A percentile compares a stretch with the other conserved stretches of the same genome.
Conservation (phyloP, 768 basidiomycete genomes). For the Coprinopsis marcescibilis region DNA sequence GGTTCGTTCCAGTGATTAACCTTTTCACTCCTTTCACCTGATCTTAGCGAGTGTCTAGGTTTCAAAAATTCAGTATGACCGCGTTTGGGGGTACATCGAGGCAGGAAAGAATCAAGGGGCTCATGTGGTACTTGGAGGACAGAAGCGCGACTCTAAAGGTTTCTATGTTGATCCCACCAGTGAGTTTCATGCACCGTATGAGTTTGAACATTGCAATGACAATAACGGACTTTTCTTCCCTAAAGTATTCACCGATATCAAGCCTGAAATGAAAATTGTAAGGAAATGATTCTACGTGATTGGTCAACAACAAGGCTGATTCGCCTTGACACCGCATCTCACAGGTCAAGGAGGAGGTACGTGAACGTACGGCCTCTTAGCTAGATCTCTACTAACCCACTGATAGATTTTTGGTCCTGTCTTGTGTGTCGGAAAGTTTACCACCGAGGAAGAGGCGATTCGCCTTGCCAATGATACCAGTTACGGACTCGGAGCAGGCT, state of each 20-base stretch:
- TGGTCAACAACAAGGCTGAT: slow-evolving; percentile 4
- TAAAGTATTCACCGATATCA: slow-evolving; percentile 78
- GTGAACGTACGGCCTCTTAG: slow-evolving; percentile 4
- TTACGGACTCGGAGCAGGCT: slow-evolving; percentile 88
- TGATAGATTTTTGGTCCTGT: slow-evolving; percentile 92
- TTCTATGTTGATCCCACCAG: slow-evolving; percentile 89
- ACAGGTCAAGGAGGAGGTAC: slow-evolving; percentile 68
- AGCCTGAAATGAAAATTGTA: slow-evolving; percentile 80
- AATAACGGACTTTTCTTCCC: slow-evolving; percentile 1
- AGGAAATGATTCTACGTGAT: no score
- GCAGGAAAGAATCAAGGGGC: slow-evolving; percentile 83
- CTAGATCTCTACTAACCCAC: slow-evolving; percentile 11
- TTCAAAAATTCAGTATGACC: slow-evolving; percentile 80
- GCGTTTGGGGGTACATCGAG: slow-evolving; percentile 85
- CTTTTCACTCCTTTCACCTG: no score
- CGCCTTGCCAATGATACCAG: slow-evolving; percentile 78
- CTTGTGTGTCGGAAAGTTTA: slow-evolving; percentile 75
- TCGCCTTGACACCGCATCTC: slow-evolving; percentile 7
- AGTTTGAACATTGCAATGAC: not conserved
- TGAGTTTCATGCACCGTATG: slow-evolving; percentile 42
- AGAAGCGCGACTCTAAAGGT: slow-evolving; percentile 69
- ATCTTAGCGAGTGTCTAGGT: slow-evolving; percentile 51
- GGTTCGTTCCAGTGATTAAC: slow-evolving; percentile 55
- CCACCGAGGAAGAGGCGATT: slow-evolving; percentile 84
- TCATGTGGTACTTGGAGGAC: slow-evolving; percentile 71